Base-by-base conservation (phyloP, 345 rosid species). In the Eucalyptus tenuipes region DNA sequence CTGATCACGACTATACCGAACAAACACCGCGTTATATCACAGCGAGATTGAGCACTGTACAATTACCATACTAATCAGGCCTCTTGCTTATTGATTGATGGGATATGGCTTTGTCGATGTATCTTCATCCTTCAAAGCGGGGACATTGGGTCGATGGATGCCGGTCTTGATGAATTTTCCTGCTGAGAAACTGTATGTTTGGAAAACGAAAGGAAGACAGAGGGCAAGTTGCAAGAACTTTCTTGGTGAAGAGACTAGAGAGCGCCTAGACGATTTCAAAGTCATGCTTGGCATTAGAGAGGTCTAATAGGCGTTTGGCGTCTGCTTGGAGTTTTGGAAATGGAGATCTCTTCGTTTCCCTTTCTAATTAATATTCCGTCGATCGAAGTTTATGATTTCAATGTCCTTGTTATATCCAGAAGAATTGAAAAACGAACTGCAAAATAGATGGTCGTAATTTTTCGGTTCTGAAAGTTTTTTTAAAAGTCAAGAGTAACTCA, bases 11-110 rank as follows among this genome's bases (percentile, higher is more conserved):
- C 7, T n/a, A n/a, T 64, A 15, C 37, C 37, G 10, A n/a, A n/a
- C 10, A 0, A 14, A n/a, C 37, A 7, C 5, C 37, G 1, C 18
- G 0, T 2, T 2, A 14, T 3, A 3, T n/a, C 68, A 2, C 10
- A 18, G 14, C 2, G 20, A 6, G 37, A 64, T n/a, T 64, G 75
- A 64, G 37, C 75, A 64, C 37, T 27, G 18, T 14, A 14, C 9
- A 29, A 4, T n/a, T 64, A n/a, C 37, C 18, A 14, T n/a, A 4
- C 75, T 29, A 27, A 27, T 61, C 68, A 6, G 4, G 31, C 31
- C 7, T 27, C 31, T 13, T 61, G 75, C 4, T 14, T n/a, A n/a
- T 64, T 31, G 75, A 64, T 14, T 7, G 75, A 15, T 7, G 75
- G 40, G 75, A 64, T n/a, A 10, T 2, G 20, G 20, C 75, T n/a